Conservation (phyloP, 164 flowering plant genomes). For the Annona cherimola region DNA sequence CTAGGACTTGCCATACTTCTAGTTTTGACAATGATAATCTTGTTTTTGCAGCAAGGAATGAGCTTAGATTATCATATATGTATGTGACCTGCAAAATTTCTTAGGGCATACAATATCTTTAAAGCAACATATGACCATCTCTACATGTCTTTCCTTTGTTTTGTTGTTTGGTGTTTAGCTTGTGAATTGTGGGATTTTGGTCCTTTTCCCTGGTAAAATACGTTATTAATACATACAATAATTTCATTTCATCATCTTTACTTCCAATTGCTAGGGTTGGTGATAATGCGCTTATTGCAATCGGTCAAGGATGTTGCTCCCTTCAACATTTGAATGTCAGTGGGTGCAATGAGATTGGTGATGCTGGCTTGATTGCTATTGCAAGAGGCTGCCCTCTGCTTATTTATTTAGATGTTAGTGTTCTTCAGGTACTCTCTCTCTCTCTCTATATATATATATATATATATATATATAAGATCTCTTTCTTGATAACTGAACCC, state of each 20-base stretch:
- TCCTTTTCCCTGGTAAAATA: no score
- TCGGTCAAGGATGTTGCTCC: constrained; percentile 65
- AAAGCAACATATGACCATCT: no score
- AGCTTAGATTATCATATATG: no score
- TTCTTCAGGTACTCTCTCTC: constrained; percentile 60
- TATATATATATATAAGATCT: background rate
- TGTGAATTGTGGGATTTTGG: no score
- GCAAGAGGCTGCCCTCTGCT: constrained; percentile 85
- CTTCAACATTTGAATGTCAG: constrained; percentile 70
- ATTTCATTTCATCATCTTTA: constrained; percentile 2
- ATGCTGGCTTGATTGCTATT: constrained; percentile 76
- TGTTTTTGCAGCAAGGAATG: no score
- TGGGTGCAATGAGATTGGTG: constrained; percentile 81
- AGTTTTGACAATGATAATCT: no score
- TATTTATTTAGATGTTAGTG: constrained; percentile 61
- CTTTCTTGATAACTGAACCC: background rate
- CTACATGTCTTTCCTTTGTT: no score
- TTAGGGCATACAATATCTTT: no score
- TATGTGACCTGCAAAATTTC: no score
- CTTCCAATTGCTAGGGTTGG: constrained; percentile 55
- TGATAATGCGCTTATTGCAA: constrained; percentile 75
- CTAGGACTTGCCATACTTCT: no score
- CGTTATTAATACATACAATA: background rate
- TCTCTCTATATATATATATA: background rate
- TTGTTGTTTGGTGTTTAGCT: no score